Percentiles rank a stretch among this genome's conserved stretches.
These are phyloP conservation scores for Scenedesmus sp. DNA, from an alignment of 163 green algal species.

Conservation along the genomic window DNA sequence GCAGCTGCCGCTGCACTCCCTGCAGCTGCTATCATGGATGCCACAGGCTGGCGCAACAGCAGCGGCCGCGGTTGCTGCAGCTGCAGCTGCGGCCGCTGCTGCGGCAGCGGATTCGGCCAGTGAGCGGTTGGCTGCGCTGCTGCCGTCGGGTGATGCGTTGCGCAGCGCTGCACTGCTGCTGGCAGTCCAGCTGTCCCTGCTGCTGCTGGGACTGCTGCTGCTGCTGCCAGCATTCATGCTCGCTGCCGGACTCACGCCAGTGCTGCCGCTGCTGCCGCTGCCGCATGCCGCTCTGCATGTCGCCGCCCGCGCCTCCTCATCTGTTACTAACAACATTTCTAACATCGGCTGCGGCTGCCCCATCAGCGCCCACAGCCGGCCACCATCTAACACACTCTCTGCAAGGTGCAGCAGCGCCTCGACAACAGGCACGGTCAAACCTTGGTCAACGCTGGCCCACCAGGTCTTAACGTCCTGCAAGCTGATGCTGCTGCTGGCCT, in stretches of 20 bases:
- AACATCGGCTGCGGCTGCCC: slow-evolving; percentile 38
- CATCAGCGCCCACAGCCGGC: slow-evolving; percentile 29
- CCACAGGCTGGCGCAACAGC: slow-evolving; percentile 9
- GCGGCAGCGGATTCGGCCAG: not conserved
- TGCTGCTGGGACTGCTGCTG: not conserved
- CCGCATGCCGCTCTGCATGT: slow-evolving; percentile 3
- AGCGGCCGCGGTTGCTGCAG: not conserved
- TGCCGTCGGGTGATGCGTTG: not conserved
- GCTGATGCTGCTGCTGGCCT: not conserved
- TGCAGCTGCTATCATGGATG: not conserved
- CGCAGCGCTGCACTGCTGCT: not conserved
- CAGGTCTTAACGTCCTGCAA: not conserved
- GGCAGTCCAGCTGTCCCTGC: not conserved
- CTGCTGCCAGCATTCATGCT: not conserved
- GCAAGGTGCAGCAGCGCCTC: slow-evolving; percentile 5
- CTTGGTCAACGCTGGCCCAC: slow-evolving; percentile 14
- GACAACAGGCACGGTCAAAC: not conserved
- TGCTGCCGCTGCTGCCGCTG: not conserved
- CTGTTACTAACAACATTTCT: slow-evolving; percentile 46
- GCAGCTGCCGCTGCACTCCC: not conserved
- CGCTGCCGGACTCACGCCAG: not conserved
- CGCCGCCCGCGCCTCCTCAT: slow-evolving; percentile 29
- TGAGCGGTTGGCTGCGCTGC: not conserved
- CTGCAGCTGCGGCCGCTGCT: slow-evolving; percentile 20
- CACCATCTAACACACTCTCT: slow-evolving; percentile 26